Evolutionary conservation across 2,329 filamentous ascomycete genomes (phyloP).

Genomic region (Alternaria rosae): DNA sequence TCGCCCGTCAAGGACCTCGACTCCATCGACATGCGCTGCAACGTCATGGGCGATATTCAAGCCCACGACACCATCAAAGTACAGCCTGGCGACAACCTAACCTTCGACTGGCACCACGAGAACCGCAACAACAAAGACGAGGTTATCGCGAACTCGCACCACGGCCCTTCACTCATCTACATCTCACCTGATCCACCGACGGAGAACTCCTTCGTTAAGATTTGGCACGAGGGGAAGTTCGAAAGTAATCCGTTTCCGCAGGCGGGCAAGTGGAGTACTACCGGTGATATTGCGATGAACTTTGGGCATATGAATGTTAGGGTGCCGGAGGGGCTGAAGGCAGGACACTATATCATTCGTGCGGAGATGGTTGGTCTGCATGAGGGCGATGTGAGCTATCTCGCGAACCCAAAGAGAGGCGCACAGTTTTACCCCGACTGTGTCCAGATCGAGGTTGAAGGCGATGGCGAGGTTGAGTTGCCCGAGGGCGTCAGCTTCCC

Average conservation of each 20-base stretch:
- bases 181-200: constrained; percentile 50
- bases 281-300: constrained; percentile 32
- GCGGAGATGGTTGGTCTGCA: constrained; percentile 56
- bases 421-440: constrained; percentile 56
- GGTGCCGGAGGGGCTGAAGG: constrained; percentile 46
- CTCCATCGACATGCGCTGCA: constrained; percentile 52
- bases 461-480: constrained; percentile 37
- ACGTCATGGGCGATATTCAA: constrained; percentile 50
- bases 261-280: constrained; percentile 47
- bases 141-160: constrained; percentile 33
- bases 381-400: constrained; percentile 44
- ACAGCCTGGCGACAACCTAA: constrained; percentile 49
- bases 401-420: constrained; percentile 32
- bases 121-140: constrained; percentile 47
- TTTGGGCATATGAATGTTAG: constrained; percentile 39
- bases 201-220: constrained; percentile 51
- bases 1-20: constrained; percentile 51
- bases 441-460: constrained; percentile 51
- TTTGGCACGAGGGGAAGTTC: constrained; percentile 50
- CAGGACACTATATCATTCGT: constrained; percentile 53
- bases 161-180: constrained; percentile 51
- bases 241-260: constrained; percentile 41
- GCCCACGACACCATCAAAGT: constrained; percentile 47
- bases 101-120: constrained; percentile 52
- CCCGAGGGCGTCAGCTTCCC: constrained; percentile 56